These are phyloP conservation scores for Phytopythium delawarense DNA, from an alignment of 352 stramenopile genomes.

Conservation along the genomic window DNA sequence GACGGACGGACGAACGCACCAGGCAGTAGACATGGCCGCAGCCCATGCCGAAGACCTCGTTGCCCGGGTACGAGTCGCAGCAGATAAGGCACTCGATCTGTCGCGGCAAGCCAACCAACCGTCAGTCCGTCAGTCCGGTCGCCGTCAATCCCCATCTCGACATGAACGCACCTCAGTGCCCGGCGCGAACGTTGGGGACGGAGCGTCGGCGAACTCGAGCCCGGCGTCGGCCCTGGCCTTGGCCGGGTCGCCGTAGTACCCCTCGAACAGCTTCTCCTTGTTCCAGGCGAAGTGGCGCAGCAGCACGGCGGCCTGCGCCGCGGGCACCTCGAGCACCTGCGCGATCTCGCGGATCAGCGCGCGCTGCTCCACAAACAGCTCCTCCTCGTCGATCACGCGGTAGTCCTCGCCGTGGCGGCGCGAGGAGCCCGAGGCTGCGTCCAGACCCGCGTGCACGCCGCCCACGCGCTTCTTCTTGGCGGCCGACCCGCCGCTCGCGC, in stretches of 20 bases:
- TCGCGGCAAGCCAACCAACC: neutral
- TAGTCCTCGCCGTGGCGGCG: constrained; percentile 46
- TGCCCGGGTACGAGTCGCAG: constrained; percentile 85
- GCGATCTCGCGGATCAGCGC: constrained; percentile 67
- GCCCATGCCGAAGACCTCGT: constrained; percentile 89
- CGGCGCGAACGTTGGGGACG: constrained; percentile 27
- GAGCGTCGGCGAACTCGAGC: constrained; percentile 51
- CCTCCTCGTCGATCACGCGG: constrained; percentile 78
- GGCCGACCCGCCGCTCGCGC: constrained; percentile 27
- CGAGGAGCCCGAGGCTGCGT: constrained; percentile 14
- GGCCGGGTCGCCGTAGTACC: constrained; percentile 70
- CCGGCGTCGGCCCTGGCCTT: constrained; percentile 51
- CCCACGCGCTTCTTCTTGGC: constrained; percentile 75
- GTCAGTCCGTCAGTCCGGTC: constrained; percentile 9
- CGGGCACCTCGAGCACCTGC: constrained; percentile 70
- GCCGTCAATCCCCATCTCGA: neutral
- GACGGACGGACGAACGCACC: constrained; percentile 35
- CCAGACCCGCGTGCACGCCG: constrained; percentile 19
- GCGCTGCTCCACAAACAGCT: constrained; percentile 67
- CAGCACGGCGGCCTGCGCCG: constrained; percentile 58
- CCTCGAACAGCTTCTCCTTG: constrained; percentile 89
- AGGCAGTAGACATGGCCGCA: constrained; percentile 97
- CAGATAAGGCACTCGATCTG: constrained; percentile 92
- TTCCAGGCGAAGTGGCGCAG: constrained; percentile 87
- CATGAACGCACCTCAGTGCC: constrained; percentile 26